A percentile compares a stretch with the other conserved stretches of the same genome.
These are phyloP conservation scores for Paecilomyces fulvus DNA, from an alignment of 2,329 filamentous ascomycete genomes.

Conservation along the genomic window DNA sequence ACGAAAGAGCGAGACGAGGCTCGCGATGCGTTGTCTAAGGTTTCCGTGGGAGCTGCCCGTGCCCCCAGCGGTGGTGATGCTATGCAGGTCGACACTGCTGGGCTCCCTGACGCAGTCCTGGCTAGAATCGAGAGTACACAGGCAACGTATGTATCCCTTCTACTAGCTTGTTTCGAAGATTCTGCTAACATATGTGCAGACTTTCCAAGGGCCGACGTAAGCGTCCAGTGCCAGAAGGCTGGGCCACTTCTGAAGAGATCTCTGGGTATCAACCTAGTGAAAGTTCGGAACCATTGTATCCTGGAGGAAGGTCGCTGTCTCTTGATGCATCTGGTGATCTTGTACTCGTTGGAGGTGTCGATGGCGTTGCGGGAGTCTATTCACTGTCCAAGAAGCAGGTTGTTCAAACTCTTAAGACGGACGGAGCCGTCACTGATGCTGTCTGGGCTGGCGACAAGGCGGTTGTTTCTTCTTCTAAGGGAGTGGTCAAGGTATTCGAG, in stretches of 20 bases:
- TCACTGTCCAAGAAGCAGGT: conserved; percentile 70
- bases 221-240: conserved; percentile 73
- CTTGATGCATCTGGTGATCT: conserved; percentile 54
- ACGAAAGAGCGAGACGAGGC: conserved; percentile 91
- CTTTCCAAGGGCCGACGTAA: conserved; percentile 85
- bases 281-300: conserved; percentile 50
- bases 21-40: conserved; percentile 74
- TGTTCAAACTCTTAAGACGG: conserved; percentile 55
- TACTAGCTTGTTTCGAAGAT: background rate
- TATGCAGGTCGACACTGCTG: conserved; percentile 85
- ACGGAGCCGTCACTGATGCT: conserved; percentile 59
- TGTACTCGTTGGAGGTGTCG: conserved; percentile 65
- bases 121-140: conserved; percentile 73
- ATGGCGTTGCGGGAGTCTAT: conserved; percentile 68
- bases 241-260: conserved; percentile 70
- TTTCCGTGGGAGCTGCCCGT: conserved; percentile 59
- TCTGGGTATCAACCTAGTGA: conserved; percentile 48
- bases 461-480: conserved; percentile 65
- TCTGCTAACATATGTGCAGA: conserved; percentile 39
- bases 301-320: conserved; percentile 50
- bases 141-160: conserved; percentile 54
- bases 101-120: conserved; percentile 62
- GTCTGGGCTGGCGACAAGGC: conserved; percentile 55
- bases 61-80: conserved; percentile 58
- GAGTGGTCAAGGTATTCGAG: conserved; percentile 72